phyloP scores from a whole-genome alignment of 306 rosid species.

The Canavalia ensiformis region DNA sequence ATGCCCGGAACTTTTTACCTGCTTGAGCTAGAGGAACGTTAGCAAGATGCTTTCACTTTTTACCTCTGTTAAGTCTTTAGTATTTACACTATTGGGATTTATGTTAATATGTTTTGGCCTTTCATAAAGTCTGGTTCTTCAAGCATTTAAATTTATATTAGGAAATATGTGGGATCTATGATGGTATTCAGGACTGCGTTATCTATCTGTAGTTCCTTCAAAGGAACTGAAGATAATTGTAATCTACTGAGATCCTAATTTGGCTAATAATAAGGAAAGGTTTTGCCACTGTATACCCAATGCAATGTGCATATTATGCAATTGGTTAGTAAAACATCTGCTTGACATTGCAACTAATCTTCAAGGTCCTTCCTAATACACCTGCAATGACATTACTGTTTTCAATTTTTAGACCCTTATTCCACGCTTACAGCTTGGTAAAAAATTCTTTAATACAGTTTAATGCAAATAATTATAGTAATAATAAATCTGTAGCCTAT shows the following conservation, averaged over 20 bases:
- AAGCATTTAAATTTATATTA: not conserved
- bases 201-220: constrained; percentile 49
- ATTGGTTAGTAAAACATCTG: not conserved
- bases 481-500: no score
- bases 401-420: no score
- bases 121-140: not conserved
- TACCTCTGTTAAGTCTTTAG: not conserved
- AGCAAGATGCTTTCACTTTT: no score
- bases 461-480: no score
- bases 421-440: no score
- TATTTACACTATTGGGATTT: not conserved
- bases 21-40: not conserved
- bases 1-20: not conserved
- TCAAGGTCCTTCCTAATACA: no score
- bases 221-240: constrained; percentile 47
- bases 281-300: not conserved
- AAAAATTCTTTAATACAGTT: no score
- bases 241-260: constrained; percentile 37
- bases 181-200: constrained; percentile 58
- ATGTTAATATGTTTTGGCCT: not conserved
- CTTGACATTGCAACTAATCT: no score
- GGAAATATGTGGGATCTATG: constrained; percentile 44
- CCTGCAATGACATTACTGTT: no score
- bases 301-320: not conserved
- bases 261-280: not conserved